Evolutionary conservation across 345 rosid species (phyloP), one percentile per base, ranked within the genome.

Genomic region (Turnera subulata): DNA sequence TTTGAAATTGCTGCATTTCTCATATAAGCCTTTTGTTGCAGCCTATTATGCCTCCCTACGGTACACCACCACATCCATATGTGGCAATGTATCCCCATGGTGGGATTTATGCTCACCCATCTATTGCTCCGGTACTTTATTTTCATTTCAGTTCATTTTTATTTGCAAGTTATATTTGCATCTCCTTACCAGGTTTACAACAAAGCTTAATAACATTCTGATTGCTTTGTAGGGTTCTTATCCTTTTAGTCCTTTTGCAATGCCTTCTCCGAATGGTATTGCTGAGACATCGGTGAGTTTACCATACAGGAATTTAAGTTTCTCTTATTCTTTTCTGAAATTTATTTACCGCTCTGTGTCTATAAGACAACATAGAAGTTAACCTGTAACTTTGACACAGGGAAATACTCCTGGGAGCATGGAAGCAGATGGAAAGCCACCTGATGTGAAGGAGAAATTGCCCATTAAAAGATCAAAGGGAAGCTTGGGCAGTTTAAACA

Each of bases 71-170:
- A 15, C 94, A 89, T 80, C 99, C 96, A 6, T 93, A 93, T 42
- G 97, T 93, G 73, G 87, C 97, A 53, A 89, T 93, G 99, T 93
- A 93, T 81, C 92, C 99, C 50, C 97, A 85, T 59, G 94, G 97
- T 62, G 97, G 97, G 58, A 82, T 93, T 74, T 93, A 89, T 59
- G 85, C 92, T 0, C 99, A 93, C 77, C 97, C 99, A 53, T 83
- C 97, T 52, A 78, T 93, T 4, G 92, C 99, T 55, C 96, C 92
- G 79, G 97, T 93, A 85, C 62, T 61, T 63, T 48, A 18, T 58
- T 53, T 55, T 54, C 15, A 57, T 11, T 11, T 47, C 50, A 13
- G 35, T 16, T 9, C 25, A 24, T 53, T 29, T 37, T 32, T 16
- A 32, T 56, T 55, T 23, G 21, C 50, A 52, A 17, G 24, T 45